Evolutionary conservation across 306 rosid species (phyloP), one percentile per base, ranked within the genome.

Genomic region (Sicyos edulis): DNA sequence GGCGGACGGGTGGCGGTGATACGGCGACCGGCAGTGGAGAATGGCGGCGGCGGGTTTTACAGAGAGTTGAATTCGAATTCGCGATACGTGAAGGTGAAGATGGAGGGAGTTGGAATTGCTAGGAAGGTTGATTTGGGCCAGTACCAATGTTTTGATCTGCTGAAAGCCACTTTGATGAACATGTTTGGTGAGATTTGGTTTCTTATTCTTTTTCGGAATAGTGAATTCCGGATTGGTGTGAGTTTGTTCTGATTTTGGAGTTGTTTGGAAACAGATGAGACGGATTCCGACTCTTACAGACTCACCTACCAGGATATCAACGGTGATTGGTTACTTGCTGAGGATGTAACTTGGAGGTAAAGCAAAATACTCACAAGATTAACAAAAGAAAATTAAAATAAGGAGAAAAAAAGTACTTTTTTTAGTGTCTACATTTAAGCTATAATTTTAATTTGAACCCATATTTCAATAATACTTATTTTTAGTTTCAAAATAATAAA

Each of bases 51-150:
- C 40, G 57, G 45, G 26, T 16, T 73, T 53, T 24, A 49, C 6
- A 68, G 82, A 53, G 70, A 72, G 56, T 73, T 79, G 2, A 75
- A 63, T 44, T 75, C 15, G 2, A 77, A 63, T 50, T 76, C 74
- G 10, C 61, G 70, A 65, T 87, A 79, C 72, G 92, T 93, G 51
- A 93, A 93, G 80, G 96, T 90, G 77, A 90, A 86, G 82, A 91
- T 93, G 98, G 98, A 93, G 50, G 98, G 97, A 58, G 87, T 83
- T 10, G 92, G 85, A 47, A 93, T 93, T 7, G 96, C 86, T 8
- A 75, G 98, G 71, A 93, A 93, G 79, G 70, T 93, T 70, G 87
- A 93, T 79, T 76, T 93, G 0, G 53, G 70, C 50, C 60, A 51
- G 74, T 85, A 93, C 49, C 81, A 74, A 34, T 83, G 84, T 7